phyloP scores from a whole-genome alignment of 306 rosid species.

The Rosa rugosa region DNA sequence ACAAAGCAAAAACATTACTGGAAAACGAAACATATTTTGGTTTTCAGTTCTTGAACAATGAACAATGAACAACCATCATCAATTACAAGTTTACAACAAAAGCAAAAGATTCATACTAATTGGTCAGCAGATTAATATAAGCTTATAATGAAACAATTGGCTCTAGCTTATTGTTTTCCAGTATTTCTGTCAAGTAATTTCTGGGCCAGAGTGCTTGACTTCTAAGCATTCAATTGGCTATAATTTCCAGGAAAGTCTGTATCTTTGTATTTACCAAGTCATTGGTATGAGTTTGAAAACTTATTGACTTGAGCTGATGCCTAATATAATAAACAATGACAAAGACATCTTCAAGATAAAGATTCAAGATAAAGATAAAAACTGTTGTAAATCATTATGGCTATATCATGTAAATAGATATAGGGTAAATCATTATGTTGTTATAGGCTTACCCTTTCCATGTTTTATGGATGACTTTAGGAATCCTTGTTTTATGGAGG shows the following conservation, averaged over 20 bases:
- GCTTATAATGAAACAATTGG: background rate
- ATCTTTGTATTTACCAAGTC: background rate
- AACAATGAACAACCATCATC: background rate
- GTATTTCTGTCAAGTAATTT: background rate
- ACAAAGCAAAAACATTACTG: constrained; percentile 23
- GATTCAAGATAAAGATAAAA: too few relatives aligned
- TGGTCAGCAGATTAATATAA: background rate
- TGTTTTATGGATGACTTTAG: too few relatives aligned
- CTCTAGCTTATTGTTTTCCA: background rate
- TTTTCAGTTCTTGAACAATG: constrained; percentile 9
- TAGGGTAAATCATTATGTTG: too few relatives aligned
- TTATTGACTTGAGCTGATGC: background rate
- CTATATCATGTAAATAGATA: too few relatives aligned
- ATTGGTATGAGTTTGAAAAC: background rate
- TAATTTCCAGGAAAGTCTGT: background rate
- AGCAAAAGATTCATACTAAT: background rate
- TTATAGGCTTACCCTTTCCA: too few relatives aligned
- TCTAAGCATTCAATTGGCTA: background rate
- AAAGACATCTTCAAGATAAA: background rate
- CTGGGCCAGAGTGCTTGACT: background rate
- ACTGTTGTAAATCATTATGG: too few relatives aligned
- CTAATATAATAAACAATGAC: background rate
- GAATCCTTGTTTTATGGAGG: too few relatives aligned
- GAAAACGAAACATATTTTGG: constrained; percentile 18
- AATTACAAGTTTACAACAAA: background rate